Base-by-base conservation (phyloP, 495 filamentous ascomycete genomes). In the Hypoxylon cercidicola region DNA sequence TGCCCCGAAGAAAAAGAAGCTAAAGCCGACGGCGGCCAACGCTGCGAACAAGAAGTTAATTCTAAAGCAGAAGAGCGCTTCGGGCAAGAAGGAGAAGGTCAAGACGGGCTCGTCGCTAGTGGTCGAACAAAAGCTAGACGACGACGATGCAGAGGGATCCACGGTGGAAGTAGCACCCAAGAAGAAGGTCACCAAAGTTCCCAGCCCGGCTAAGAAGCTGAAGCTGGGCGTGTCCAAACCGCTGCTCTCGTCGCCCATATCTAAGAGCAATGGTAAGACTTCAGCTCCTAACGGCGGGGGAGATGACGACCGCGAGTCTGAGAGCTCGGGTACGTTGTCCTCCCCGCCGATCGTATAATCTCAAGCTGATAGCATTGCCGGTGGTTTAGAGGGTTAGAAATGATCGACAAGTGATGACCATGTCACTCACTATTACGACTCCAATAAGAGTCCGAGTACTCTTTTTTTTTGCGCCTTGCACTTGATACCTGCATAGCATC, bases 1-100 rank as follows among this genome's bases (percentile, higher is more conserved):
- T 10, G 65, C 73, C 23, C 78, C 79, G 52, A 75, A 77, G 28
- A 83, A 83, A 77, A 86, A 85, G 76, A 85, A 84, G 65, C 61
- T 77, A 66, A 83, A 83, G 72, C 68, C 74, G 13, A 75, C 72
- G 25, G 43, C 71, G 1, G 67, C 77, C 10, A 75, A 71, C 20
- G 68, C 71, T 28, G 60, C 71, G 20, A 69, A 70, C 34, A 82
- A 83, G 75, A 79, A 79, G 67, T 70, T 83, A 16, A 74, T 81
- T 15, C 72, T 82, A 30, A 86, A 86, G 73, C 76, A 78, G 21
- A 79, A 80, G 68, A 47, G 51, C 28, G 60, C 60, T 6, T 48
- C 72, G 7, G 72, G 66, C 34, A 81, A 82, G 63, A 81, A 80
- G 61, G 79, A 82, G 23, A 83, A 83, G 64, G 73, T 78, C 50